These are phyloP conservation scores for Ehretia macrophylla DNA, from an alignment of 257 asterid genomes.

Conservation along the genomic window DNA sequence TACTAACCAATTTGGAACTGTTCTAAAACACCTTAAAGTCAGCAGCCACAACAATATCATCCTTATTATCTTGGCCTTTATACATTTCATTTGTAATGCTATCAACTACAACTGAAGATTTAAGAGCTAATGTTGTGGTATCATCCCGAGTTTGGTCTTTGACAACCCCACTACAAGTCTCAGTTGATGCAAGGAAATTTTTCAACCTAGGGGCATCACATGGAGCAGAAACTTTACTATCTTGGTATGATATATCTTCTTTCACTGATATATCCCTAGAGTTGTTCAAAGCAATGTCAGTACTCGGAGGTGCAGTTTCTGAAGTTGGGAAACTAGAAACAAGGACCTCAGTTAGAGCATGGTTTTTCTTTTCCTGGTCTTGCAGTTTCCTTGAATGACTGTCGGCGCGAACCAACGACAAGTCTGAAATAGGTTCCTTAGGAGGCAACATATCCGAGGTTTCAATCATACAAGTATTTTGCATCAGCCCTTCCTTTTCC, in stretches of 20 bases:
- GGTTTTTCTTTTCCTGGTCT: background rate
- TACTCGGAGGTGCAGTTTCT: slow-evolving; percentile 13
- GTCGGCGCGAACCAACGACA: background rate
- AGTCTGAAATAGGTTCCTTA: background rate
- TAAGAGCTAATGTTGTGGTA: too few relatives aligned
- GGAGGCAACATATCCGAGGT: background rate
- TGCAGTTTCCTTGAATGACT: background rate
- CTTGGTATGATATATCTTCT: too few relatives aligned
- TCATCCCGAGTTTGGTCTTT: too few relatives aligned
- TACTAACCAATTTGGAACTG: slow-evolving; percentile 60
- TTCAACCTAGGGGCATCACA: too few relatives aligned
- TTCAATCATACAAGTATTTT: background rate
- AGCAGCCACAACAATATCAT: slow-evolving; percentile 58
- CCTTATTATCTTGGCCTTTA: background rate
- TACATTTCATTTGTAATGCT: slow-evolving; percentile 4
- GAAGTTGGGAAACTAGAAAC: slow-evolving; percentile 2
- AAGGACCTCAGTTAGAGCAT: background rate
- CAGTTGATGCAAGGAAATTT: slow-evolving; percentile 13
- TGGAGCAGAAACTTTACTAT: background rate
- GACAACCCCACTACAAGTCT: background rate
- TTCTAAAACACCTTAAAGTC: slow-evolving; percentile 67
- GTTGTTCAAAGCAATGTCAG: slow-evolving; percentile 16
- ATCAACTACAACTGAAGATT: background rate
- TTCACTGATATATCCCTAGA: background rate
- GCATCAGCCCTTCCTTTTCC: background rate